These are phyloP conservation scores for Aspergillus indologenus DNA, from an alignment of 495 filamentous ascomycete species.

Conservation along the genomic window DNA sequence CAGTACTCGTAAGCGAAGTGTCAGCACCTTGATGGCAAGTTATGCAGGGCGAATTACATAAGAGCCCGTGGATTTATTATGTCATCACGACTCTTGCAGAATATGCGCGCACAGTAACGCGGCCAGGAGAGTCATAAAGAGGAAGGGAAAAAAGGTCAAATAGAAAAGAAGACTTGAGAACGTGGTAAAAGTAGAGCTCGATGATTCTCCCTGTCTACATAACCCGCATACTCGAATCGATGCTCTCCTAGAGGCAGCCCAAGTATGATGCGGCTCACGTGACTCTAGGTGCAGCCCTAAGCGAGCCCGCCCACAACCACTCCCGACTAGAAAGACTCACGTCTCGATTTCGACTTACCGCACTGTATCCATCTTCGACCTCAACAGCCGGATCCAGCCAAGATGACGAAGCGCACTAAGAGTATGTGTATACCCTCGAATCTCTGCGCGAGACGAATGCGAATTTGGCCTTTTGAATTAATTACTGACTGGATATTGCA, in stretches of 20 bases:
- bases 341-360: constrained; percentile 42
- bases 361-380: constrained; percentile 45
- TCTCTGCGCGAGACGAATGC: not conserved
- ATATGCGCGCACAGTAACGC: constrained; percentile 2
- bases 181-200: no score
- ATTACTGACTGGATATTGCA: constrained; percentile 38
- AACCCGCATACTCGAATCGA: not conserved
- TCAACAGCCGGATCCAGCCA: constrained; percentile 48
- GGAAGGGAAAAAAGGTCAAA: not conserved
- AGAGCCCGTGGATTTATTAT: not conserved
- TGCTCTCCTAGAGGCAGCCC: not conserved
- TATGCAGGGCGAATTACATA: not conserved
- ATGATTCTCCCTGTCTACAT: no score
- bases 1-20: not conserved
- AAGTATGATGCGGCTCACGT: constrained; percentile 18
- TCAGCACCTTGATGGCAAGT: not conserved
- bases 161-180: not conserved
- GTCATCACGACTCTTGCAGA: not conserved
- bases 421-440: constrained; percentile 45
- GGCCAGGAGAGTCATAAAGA: not conserved
- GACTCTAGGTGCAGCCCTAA: constrained; percentile 39
- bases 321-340: constrained; percentile 30
- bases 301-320: constrained; percentile 50
- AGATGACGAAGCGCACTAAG: constrained; percentile 97
- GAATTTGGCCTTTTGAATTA: constrained; percentile 7